Conservation (phyloP, 2,329 filamentous ascomycete genomes). For the Ilyonectria destructans region DNA sequence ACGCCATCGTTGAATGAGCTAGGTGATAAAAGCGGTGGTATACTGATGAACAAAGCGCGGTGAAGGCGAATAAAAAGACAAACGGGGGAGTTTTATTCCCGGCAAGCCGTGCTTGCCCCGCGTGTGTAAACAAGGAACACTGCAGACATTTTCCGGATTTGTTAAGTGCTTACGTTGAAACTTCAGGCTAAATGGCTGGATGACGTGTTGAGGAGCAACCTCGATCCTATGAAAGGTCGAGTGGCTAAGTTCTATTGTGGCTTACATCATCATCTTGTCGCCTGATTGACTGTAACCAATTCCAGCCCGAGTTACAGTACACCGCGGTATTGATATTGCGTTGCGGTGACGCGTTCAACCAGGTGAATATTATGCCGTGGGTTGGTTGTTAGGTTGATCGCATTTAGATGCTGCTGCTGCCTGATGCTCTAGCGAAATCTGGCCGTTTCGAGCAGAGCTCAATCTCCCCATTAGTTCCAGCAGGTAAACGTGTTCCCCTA, state of each 20-base stretch:
- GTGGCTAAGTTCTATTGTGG: neutral
- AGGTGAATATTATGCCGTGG: too few species aligned
- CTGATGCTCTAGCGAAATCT: too few species aligned
- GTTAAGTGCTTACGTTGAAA: conserved; percentile 6
- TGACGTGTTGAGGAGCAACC: conserved; percentile 2
- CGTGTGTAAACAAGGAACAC: neutral
- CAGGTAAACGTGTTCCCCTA: too few species aligned
- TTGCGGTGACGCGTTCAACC: too few species aligned
- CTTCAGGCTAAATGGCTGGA: conserved; percentile 14
- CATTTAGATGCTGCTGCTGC: too few species aligned
- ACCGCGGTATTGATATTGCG: too few species aligned
- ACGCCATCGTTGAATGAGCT: conserved; percentile 18
- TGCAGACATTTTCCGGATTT: neutral
- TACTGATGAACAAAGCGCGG: neutral
- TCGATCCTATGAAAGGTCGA: neutral
- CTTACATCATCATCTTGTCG: neutral
- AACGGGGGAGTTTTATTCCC: neutral
- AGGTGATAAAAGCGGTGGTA: neutral
- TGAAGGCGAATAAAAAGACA: neutral
- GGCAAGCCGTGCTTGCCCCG: neutral
- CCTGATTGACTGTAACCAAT: too few species aligned
- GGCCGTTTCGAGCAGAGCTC: too few species aligned
- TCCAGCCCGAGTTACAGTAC: too few species aligned
- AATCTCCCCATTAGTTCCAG: too few species aligned
- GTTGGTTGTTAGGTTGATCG: too few species aligned